Evolutionary conservation across 495 filamentous ascomycete genomes (phyloP).

Genomic region (Cetradonia linearis): DNA sequence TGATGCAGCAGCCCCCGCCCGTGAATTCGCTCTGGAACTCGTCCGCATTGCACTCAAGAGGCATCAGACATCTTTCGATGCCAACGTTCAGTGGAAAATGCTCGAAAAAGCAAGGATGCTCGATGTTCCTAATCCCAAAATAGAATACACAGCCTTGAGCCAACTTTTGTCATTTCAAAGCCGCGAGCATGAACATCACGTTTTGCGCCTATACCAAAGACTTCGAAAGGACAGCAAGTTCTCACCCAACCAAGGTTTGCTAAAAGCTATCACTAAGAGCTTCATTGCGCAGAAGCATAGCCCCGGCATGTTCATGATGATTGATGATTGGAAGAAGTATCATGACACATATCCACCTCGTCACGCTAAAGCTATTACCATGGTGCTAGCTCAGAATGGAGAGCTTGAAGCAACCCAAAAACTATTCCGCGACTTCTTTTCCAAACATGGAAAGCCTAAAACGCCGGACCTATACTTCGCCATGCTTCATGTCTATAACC

Average conservation of each 20-base stretch:
- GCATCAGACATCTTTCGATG: slow-evolving; percentile 1
- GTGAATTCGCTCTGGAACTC: slow-evolving; percentile 20
- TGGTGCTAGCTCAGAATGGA: slow-evolving; percentile 44
- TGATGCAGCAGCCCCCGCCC: slow-evolving; percentile 10
- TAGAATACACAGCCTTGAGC: slow-evolving; percentile 8
- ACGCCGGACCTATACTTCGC: slow-evolving; percentile 33
- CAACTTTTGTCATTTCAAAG: slow-evolving; percentile 15
- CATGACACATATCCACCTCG: not conserved
- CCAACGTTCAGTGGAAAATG: not conserved
- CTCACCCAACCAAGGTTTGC: slow-evolving; percentile 25
- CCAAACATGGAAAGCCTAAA: slow-evolving; percentile 31
- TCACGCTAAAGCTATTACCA: slow-evolving; percentile 26
- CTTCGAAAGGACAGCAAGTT: slow-evolving; percentile 18
- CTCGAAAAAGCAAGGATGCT: slow-evolving; percentile 8
- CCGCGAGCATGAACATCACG: slow-evolving; percentile 6
- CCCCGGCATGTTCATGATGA: slow-evolving; percentile 40
- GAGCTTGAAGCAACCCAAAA: slow-evolving; percentile 40
- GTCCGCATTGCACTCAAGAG: not conserved
- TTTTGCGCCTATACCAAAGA: slow-evolving; percentile 4
- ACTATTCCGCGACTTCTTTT: slow-evolving; percentile 47
- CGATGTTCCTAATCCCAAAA: not conserved
- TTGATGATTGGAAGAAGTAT: slow-evolving; percentile 38
- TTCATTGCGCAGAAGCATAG: slow-evolving; percentile 32
- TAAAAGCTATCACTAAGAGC: slow-evolving; percentile 36
- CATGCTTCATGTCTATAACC: slow-evolving; percentile 57